Evolutionary conservation across 495 filamentous ascomycete species (phyloP).

Genomic region (Penicillium steckii): DNA sequence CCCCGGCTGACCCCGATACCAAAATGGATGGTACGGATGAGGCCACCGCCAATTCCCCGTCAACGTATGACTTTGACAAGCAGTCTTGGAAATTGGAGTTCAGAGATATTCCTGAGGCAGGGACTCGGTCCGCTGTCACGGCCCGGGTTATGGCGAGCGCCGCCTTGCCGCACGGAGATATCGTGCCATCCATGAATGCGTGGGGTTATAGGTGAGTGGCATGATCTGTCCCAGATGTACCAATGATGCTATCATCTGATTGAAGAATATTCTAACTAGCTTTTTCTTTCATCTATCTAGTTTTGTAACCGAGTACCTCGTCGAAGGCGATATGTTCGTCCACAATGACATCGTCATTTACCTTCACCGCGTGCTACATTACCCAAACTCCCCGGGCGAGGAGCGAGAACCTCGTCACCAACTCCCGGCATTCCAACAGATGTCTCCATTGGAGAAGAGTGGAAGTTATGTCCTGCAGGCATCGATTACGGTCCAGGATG

Average conservation of each 20-base stretch:
- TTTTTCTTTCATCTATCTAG: constrained; percentile 21
- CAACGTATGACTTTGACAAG: constrained; percentile 36
- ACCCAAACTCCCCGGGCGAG: constrained; percentile 21
- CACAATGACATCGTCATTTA: constrained; percentile 48
- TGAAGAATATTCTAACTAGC: not conserved
- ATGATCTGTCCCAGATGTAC: constrained; percentile 14
- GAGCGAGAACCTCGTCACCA: constrained; percentile 30
- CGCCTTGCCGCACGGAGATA: constrained; percentile 42
- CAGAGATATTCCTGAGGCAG: constrained; percentile 52
- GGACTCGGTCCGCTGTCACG: constrained; percentile 46
- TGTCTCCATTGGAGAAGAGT: constrained; percentile 44
- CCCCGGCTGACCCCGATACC: constrained; percentile 24
- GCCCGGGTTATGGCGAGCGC: constrained; percentile 47
- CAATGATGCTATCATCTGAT: constrained; percentile 14
- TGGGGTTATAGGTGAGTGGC: constrained; percentile 50
- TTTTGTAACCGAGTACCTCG: constrained; percentile 47
- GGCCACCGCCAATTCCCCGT: not conserved
- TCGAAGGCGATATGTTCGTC: constrained; percentile 50
- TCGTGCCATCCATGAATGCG: constrained; percentile 46
- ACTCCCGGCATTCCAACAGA: constrained; percentile 33
- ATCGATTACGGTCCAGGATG: constrained; percentile 48
- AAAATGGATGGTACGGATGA: constrained; percentile 34
- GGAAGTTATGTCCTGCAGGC: constrained; percentile 53
- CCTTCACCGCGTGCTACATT: constrained; percentile 47
- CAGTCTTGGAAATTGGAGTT: constrained; percentile 53